Conservation (phyloP, 768 basidiomycete species). For the Tylopilus felleus region DNA sequence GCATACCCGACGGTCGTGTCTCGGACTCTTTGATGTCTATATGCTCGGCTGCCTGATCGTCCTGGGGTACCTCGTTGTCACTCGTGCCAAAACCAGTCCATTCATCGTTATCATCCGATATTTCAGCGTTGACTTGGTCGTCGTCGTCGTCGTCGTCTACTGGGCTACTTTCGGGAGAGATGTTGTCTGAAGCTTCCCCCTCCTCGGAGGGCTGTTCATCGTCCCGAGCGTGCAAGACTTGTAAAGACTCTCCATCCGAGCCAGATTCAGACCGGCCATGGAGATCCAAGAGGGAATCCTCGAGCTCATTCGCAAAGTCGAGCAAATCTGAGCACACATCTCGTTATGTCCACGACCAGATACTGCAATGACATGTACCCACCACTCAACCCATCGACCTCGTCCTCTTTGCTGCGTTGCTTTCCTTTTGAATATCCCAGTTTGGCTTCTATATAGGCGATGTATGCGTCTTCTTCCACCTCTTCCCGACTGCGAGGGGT, state of each 20-base stretch:
- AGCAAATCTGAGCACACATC: slow-evolving; percentile 44
- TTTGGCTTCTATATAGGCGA: slow-evolving; percentile 76
- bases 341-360: not conserved
- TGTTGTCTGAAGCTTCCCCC: slow-evolving; percentile 2
- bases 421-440: slow-evolving; percentile 51
- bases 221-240: not conserved
- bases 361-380: slow-evolving; percentile 14
- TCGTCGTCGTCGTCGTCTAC: slow-evolving; percentile 1
- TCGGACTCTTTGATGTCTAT: not conserved
- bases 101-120: slow-evolving; percentile 27
- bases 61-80: not conserved
- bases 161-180: not conserved
- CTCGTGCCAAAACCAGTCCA: slow-evolving; percentile 36
- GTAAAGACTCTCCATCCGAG: not conserved
- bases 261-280: not conserved
- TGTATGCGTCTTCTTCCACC: slow-evolving; percentile 79
- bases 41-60: not conserved
- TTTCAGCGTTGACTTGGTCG: slow-evolving; percentile 21
- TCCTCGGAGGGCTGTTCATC: not conserved
- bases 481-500: slow-evolving; percentile 40
- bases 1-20: slow-evolving; percentile 11
- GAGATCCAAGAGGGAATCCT: slow-evolving; percentile 1
- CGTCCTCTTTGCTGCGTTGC: slow-evolving; percentile 45
- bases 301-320: slow-evolving; percentile 41
- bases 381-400: slow-evolving; percentile 87